Evolutionary conservation across 495 filamentous ascomycete species (phyloP), one percentile per base, ranked within the genome.

Genomic region (Tuber aestivum): DNA sequence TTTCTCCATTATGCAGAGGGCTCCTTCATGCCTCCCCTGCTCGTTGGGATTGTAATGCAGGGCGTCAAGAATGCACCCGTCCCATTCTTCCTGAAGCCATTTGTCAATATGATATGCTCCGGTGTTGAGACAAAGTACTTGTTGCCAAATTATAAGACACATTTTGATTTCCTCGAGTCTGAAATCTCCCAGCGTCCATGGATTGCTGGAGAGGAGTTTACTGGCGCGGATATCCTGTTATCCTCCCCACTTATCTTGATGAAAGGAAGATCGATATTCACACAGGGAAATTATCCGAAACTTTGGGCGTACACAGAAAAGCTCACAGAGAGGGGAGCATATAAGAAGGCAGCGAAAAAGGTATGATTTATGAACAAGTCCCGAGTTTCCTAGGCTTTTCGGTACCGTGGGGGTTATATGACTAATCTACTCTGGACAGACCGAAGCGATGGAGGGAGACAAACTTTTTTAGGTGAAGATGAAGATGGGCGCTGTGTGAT

Each of bases 1-100:
- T 90, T 87, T 76, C 88, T 96, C 87, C 92, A 97, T 83, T 97
- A 94, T 84, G 86, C 88, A 16, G 94, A 97, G 83, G 93, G 93
- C 37, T 91, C 86, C 77, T 83, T 96, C 77, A 95, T 95, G 93
- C 85, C 88, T 4, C 87, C 89, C 75, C 74, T 93, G 78, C 82
- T 94, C 20, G 84, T 92, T 72, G 83, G 84, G 20, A 75, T 93
- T 37, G 79, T 94, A 42, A 83, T 90, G 45, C 83, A 87, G 48
- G 83, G 89, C 20, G 85, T 97, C 71, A 89, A 89, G 76, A 87
- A 88, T 20, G 84, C 89, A 7, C 88, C 90, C 0, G 84, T 92
- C 9, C 94, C 94, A 3, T 97, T 97, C 88, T 94, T 97, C 86
- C 85, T 97, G 82, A 91, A 90, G 65, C 93, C 92, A 27, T 87